These are phyloP conservation scores for Penicillium polonicum DNA, from an alignment of 2,329 filamentous ascomycete species.

Conservation along the genomic window DNA sequence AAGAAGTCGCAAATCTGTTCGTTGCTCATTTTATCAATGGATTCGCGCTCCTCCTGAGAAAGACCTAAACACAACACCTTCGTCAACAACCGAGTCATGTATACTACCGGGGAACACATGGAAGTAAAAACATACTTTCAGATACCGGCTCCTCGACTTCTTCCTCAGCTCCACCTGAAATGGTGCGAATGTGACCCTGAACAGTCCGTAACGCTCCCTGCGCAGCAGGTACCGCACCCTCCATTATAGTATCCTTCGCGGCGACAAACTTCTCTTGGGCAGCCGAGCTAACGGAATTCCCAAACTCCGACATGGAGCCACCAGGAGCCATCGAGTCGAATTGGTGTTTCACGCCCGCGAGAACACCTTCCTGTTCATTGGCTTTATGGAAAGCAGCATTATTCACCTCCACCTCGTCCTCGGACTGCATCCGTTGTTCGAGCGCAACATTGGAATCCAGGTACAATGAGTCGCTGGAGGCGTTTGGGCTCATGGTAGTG, in stretches of 20 bases:
- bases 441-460: not conserved
- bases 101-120: not conserved
- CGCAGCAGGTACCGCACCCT: slow-evolving; percentile 12
- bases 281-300: slow-evolving; percentile 6
- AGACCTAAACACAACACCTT: not conserved
- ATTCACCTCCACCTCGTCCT: not conserved
- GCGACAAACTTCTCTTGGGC: slow-evolving; percentile 7
- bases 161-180: not conserved
- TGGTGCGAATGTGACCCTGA: not conserved
- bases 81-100: not conserved
- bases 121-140: slow-evolving; percentile 1
- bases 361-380: not conserved
- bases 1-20: slow-evolving; percentile 37
- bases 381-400: not conserved
- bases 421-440: not conserved
- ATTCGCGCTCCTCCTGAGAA: slow-evolving; percentile 20
- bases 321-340: slow-evolving; percentile 8
- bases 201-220: slow-evolving; percentile 16
- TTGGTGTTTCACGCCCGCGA: slow-evolving; percentile 9
- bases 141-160: not conserved
- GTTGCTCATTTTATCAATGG: slow-evolving; percentile 30
- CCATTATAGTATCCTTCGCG: slow-evolving; percentile 18
- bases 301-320: slow-evolving; percentile 10
- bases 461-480: slow-evolving; percentile 1
- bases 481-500: slow-evolving; percentile 7